Conservation (phyloP, 2,329 filamentous ascomycete species). For the Cladosporium sphaerospermum region DNA sequence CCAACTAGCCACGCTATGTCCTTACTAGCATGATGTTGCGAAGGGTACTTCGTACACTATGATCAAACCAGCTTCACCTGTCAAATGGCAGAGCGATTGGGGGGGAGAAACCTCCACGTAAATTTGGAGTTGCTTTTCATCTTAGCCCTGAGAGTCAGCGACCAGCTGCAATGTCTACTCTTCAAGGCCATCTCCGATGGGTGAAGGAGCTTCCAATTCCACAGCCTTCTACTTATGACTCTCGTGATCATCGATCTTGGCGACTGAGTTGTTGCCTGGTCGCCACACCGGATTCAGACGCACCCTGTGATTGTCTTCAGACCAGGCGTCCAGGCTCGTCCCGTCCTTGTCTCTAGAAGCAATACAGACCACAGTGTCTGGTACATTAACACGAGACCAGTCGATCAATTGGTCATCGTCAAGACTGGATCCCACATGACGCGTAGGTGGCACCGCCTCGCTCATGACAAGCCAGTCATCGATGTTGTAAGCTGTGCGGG, state of each 20-base stretch:
- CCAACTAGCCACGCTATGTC: no score
- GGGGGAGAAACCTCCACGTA: no score
- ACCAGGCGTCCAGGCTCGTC: neutral
- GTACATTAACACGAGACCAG: neutral
- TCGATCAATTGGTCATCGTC: neutral
- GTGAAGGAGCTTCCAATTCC: no score
- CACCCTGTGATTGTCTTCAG: neutral
- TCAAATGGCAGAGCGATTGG: no score
- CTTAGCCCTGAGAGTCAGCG: no score
- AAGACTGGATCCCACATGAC: neutral
- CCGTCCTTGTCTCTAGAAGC: conserved; percentile 2
- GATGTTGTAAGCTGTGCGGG: conserved; percentile 1
- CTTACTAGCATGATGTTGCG: no score
- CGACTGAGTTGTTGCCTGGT: neutral
- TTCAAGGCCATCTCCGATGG: no score
- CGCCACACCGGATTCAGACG: conserved; percentile 7
- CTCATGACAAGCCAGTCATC: conserved; percentile 1
- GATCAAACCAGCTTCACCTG: no score
- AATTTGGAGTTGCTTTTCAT: no score
- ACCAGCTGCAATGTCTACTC: no score
- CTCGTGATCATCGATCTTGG: neutral
- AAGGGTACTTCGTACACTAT: no score
- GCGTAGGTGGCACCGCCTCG: neutral
- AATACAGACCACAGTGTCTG: conserved; percentile 4
- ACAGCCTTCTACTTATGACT: no score